phyloP scores from a whole-genome alignment of 2,329 filamentous ascomycete species.

The Thelonectria rubi region DNA sequence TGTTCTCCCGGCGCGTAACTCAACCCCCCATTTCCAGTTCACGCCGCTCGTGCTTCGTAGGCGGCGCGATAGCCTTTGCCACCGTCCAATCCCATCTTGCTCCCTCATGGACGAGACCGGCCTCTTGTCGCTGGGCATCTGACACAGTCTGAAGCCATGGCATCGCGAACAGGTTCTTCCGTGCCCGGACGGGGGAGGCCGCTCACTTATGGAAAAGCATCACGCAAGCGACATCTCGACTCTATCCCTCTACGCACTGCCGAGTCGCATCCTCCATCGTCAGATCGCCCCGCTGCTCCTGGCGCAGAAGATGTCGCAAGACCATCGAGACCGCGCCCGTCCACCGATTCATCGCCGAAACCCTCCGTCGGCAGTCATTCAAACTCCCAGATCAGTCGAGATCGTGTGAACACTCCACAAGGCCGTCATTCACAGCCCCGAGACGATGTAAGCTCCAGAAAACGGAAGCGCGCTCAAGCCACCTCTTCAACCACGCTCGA shows the following conservation, averaged over 20 bases:
- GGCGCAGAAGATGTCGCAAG: conserved; percentile 24
- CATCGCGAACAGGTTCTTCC: conserved; percentile 34
- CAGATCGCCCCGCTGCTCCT: conserved; percentile 20
- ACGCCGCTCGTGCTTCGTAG: conserved; percentile 2
- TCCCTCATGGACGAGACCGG: conserved; percentile 27
- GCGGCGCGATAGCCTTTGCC: conserved; percentile 6
- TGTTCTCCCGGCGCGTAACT: background rate
- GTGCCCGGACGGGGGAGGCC: conserved; percentile 37
- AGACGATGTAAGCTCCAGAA: conserved; percentile 33
- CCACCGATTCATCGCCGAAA: conserved; percentile 30
- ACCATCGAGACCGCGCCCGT: conserved; percentile 29
- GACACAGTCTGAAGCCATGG: conserved; percentile 28
- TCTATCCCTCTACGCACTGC: conserved; percentile 35
- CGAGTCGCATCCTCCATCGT: conserved; percentile 27
- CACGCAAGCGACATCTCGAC: conserved; percentile 37
- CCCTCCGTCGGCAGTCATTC: conserved; percentile 20
- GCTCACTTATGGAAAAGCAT: conserved; percentile 42
- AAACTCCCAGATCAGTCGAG: conserved; percentile 10
- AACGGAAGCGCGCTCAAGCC: conserved; percentile 37
- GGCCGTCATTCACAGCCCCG: conserved; percentile 20
- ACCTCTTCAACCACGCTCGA: conserved; percentile 16
- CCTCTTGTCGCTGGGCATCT: conserved; percentile 13
- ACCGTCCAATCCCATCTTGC: background rate
- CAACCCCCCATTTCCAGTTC: background rate
- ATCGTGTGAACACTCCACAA: conserved; percentile 12